Conservation (phyloP, 2,329 filamentous ascomycete species). For the Aspergillus japonicus region DNA sequence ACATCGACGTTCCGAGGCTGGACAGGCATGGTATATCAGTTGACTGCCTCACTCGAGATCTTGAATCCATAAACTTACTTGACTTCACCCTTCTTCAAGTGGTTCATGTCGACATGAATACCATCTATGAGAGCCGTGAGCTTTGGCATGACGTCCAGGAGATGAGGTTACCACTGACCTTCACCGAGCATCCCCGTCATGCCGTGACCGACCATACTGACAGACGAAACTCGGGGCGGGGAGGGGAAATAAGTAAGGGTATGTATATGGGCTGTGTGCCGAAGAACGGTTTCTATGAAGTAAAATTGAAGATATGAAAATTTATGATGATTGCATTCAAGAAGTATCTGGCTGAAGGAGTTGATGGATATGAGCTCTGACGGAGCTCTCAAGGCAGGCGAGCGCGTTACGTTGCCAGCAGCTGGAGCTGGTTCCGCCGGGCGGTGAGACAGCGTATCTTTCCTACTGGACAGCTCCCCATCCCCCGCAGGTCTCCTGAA, state of each 20-base stretch:
- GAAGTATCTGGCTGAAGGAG: slow-evolving; percentile 21
- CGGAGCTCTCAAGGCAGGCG: slow-evolving; percentile 29
- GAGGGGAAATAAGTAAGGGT: neutral
- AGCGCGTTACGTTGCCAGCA: slow-evolving; percentile 28
- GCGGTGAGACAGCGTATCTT: slow-evolving; percentile 15
- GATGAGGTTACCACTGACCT: slow-evolving; percentile 33
- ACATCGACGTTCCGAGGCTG: slow-evolving; percentile 97
- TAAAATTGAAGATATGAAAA: neutral
- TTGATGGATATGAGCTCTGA: slow-evolving; percentile 17
- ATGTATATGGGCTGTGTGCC: neutral
- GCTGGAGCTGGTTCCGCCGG: slow-evolving; percentile 22
- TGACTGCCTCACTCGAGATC: neutral
- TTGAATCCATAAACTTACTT: slow-evolving; percentile 66
- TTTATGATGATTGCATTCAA: slow-evolving; percentile 6
- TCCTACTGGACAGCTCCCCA: slow-evolving; percentile 15
- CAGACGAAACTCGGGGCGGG: neutral
- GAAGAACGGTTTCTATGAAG: neutral
- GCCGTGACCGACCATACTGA: slow-evolving; percentile 43
- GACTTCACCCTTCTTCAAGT: slow-evolving; percentile 97
- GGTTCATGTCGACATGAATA: slow-evolving; percentile 98
- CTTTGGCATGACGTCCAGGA: slow-evolving; percentile 5
- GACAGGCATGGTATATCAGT: slow-evolving; percentile 30
- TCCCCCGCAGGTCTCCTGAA: slow-evolving; percentile 24
- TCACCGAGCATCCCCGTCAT: slow-evolving; percentile 47
- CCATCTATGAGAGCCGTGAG: slow-evolving; percentile 66